Conservation (phyloP, 1,284 basidiomycete species). For the Cystobasidium sp. region DNA sequence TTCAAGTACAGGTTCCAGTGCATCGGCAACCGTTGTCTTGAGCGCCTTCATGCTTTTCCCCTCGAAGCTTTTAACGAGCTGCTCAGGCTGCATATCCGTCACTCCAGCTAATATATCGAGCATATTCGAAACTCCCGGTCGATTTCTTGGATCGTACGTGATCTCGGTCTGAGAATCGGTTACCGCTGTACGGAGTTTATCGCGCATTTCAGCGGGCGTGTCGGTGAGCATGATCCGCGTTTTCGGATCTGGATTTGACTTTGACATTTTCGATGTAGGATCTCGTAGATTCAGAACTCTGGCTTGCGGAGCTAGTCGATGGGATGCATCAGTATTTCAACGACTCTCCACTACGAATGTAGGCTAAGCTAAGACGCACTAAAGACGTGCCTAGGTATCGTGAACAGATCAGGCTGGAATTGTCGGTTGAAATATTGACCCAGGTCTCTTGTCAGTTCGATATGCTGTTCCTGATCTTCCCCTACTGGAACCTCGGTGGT, state of each 20-base stretch:
- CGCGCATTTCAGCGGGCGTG: constrained; percentile 64
- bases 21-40: constrained; percentile 75
- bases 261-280: constrained; percentile 90
- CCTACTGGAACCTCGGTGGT: constrained; percentile 93
- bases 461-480: constrained; percentile 91
- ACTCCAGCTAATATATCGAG: constrained; percentile 69
- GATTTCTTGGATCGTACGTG: constrained; percentile 73
- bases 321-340: neutral
- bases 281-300: constrained; percentile 76
- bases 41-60: constrained; percentile 69
- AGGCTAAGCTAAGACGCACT: constrained; percentile 63
- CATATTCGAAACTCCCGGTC: constrained; percentile 84
- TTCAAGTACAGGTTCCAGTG: constrained; percentile 70
- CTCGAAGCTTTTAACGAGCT: constrained; percentile 63
- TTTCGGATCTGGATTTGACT: constrained; percentile 77
- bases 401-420: constrained; percentile 65
- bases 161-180: constrained; percentile 77
- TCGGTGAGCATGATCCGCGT: constrained; percentile 89
- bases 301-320: constrained; percentile 69
- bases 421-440: constrained; percentile 80
- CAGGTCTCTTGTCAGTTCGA: constrained; percentile 83
- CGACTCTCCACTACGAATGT: neutral
- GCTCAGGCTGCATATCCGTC: constrained; percentile 62
- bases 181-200: constrained; percentile 79
- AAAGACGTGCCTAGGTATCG: constrained; percentile 71